Conservation (phyloP, 2,329 filamentous ascomycete species). For the Alternaria gaisen region DNA sequence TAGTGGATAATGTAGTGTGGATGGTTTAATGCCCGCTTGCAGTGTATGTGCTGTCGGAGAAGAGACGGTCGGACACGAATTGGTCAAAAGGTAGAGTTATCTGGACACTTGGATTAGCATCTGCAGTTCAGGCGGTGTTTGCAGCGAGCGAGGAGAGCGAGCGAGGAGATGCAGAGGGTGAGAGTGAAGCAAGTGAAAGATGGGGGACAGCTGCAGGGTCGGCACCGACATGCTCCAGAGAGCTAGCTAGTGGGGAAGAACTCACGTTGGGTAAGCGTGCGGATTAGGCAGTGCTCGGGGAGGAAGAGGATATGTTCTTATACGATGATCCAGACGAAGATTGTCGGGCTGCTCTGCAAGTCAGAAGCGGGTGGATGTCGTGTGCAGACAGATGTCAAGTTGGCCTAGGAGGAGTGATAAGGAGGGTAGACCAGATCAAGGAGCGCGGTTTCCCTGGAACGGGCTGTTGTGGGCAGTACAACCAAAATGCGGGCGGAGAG, state of each 20-base stretch:
- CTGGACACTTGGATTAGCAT: conserved; percentile 35
- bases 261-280: conserved; percentile 40
- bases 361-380: conserved; percentile 28
- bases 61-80: conserved; percentile 37
- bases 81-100: conserved; percentile 33
- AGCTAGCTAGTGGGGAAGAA: conserved; percentile 37
- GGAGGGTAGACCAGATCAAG: conserved; percentile 48
- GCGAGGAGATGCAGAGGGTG: background rate
- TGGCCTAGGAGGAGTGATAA: conserved; percentile 40
- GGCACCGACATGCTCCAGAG: conserved; percentile 30
- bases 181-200: background rate
- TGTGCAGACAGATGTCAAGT: conserved; percentile 25
- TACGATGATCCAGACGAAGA: conserved; percentile 33
- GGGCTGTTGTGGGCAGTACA: conserved; percentile 39
- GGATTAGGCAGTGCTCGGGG: conserved; percentile 26
- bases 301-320: conserved; percentile 39
- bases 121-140: background rate
- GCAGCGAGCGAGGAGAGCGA: background rate
- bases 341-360: conserved; percentile 33
- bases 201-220: conserved; percentile 27
- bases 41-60: conserved; percentile 32
- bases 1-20: conserved; percentile 39
- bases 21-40: conserved; percentile 35
- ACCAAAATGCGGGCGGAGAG: conserved; percentile 46
- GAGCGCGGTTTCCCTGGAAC: conserved; percentile 50